phyloP scores from a whole-genome alignment of 192 early-diverging fungal genomes.

The Linnemannia hyalina region DNA sequence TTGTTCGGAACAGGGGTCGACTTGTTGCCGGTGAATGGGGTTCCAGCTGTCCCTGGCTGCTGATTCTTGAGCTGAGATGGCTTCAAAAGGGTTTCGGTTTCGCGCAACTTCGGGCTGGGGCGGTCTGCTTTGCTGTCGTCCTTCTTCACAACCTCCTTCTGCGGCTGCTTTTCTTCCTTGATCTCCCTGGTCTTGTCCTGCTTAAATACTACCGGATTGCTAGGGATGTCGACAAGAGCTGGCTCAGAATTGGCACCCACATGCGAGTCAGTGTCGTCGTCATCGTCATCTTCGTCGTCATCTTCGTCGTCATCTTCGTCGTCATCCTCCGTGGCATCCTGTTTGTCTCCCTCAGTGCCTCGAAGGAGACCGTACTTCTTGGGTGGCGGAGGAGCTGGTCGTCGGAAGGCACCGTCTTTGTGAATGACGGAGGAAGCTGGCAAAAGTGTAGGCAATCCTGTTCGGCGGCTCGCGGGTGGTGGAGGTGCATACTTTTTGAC shows the following conservation, averaged over 20 bases:
- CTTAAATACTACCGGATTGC: neutral
- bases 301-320: slow-evolving; percentile 36
- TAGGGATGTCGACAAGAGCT: neutral
- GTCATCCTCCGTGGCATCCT: slow-evolving; percentile 5
- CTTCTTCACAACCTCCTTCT: neutral
- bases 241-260: neutral
- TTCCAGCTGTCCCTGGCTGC: slow-evolving; percentile 16
- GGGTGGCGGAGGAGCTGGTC: slow-evolving; percentile 49
- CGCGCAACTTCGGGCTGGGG: neutral
- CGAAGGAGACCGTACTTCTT: neutral
- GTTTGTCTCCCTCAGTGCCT: neutral
- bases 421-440: slow-evolving; percentile 32
- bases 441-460: slow-evolving; percentile 9
- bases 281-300: slow-evolving; percentile 16
- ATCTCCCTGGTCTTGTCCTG: neutral
- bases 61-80: slow-evolving; percentile 26
- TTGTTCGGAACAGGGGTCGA: neutral
- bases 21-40: neutral
- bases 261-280: neutral
- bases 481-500: slow-evolving; percentile 25
- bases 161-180: neutral
- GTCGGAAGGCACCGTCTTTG: slow-evolving; percentile 13
- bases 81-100: slow-evolving; percentile 29
- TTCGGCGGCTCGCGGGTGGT: slow-evolving; percentile 31
- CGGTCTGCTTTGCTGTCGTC: neutral